Conservation (phyloP, 495 filamentous ascomycete species). For the Recurvomyces mirabilis region DNA sequence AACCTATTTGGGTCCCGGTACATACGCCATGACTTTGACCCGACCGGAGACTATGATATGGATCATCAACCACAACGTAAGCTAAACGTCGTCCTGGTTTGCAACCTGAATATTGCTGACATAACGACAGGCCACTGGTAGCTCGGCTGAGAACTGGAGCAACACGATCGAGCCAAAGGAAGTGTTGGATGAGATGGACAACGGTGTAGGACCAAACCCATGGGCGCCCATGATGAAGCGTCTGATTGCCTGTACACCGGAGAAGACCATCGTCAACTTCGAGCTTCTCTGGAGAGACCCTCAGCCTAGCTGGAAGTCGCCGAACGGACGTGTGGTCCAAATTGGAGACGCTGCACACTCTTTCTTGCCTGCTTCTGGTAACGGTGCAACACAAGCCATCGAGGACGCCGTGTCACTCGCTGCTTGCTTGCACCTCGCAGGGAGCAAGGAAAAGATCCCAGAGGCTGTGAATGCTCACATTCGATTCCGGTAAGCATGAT, state of each 20-base stretch:
- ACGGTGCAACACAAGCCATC: conserved; percentile 31
- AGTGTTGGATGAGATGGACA: conserved; percentile 42
- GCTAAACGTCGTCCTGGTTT: conserved; percentile 5
- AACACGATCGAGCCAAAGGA: conserved; percentile 44
- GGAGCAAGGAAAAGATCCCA: conserved; percentile 14
- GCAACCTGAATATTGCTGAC: conserved; percentile 7
- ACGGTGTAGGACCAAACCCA: conserved; percentile 27
- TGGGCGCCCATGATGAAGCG: conserved; percentile 27
- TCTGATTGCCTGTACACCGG: conserved; percentile 25
- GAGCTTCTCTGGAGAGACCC: conserved; percentile 29
- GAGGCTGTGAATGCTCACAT: conserved; percentile 15
- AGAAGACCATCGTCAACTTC: conserved; percentile 29
- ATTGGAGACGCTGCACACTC: conserved; percentile 31
- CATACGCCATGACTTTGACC: conserved; percentile 41
- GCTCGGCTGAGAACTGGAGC: conserved; percentile 40
- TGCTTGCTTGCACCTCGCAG: conserved; percentile 26
- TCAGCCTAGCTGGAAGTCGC: conserved; percentile 28
- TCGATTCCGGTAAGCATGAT: conserved; percentile 13
- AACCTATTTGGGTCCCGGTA: conserved; percentile 32
- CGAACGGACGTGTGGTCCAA: conserved; percentile 26
- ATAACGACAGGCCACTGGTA: conserved; percentile 34
- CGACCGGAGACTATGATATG: conserved; percentile 42
- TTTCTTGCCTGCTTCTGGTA: conserved; percentile 28
- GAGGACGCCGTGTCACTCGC: conserved; percentile 31
- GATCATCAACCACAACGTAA: conserved; percentile 46